phyloP scores from a whole-genome alignment of 2,329 filamentous ascomycete species.

The Pseudohalonectria lignicola region DNA sequence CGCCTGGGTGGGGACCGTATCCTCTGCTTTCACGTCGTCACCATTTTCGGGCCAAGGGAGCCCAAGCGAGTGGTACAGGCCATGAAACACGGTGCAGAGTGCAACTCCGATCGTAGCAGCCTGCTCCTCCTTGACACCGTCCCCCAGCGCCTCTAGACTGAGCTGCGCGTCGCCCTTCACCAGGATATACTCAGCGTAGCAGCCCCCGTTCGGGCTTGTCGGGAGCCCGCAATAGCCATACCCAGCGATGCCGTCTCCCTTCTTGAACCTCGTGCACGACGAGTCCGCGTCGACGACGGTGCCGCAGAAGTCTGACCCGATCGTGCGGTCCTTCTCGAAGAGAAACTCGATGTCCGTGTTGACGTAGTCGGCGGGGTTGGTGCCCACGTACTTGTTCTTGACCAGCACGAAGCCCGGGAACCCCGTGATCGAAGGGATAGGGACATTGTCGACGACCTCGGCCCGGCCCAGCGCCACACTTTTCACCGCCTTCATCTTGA shows the following conservation, averaged over 20 bases:
- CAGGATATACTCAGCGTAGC: conserved; percentile 26
- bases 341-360: conserved; percentile 4
- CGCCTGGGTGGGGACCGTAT: neutral
- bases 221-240: conserved; percentile 15
- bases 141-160: conserved; percentile 28
- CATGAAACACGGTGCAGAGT: conserved; percentile 32
- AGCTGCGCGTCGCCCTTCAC: conserved; percentile 28
- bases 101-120: conserved; percentile 30
- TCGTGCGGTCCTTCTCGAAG: conserved; percentile 1
- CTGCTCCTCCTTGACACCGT: conserved; percentile 32
- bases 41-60: conserved; percentile 29
- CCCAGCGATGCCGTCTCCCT: conserved; percentile 35
- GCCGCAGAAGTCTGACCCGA: conserved; percentile 33
- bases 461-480: neutral
- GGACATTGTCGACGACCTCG: neutral
- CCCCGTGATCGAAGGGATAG: neutral
- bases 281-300: conserved; percentile 34
- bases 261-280: conserved; percentile 28
- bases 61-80: conserved; percentile 31
- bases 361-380: conserved; percentile 19
- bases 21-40: conserved; percentile 12
- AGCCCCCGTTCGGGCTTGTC: conserved; percentile 26
- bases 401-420: conserved; percentile 12
- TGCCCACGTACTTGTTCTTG: conserved; percentile 12
- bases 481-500: neutral